These are phyloP conservation scores for Thraustotheca clavata DNA, from an alignment of 352 stramenopile species.

Conservation along the genomic window DNA sequence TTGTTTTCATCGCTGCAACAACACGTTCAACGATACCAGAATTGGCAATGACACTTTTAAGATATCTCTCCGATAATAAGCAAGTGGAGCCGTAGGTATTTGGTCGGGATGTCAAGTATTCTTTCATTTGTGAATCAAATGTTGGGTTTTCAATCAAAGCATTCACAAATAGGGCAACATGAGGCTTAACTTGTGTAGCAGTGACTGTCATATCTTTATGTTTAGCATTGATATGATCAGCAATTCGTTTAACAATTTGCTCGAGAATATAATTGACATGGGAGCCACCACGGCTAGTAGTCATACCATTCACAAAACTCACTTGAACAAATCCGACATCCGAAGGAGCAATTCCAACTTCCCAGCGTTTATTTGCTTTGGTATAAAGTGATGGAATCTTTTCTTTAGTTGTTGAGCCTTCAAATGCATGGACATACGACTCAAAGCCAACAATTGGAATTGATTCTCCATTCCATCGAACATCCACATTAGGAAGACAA, in stretches of 20 bases:
- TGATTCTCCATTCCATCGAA: constrained; percentile 88
- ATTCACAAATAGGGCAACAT: constrained; percentile 98
- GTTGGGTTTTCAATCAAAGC: constrained; percentile 98
- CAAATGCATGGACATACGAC: constrained; percentile 92
- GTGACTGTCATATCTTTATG: constrained; percentile 91
- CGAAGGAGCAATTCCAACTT: constrained; percentile 88
- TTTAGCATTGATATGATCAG: constrained; percentile 95
- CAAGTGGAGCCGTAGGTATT: constrained; percentile 85
- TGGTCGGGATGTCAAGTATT: constrained; percentile 93
- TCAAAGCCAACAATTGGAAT: constrained; percentile 92
- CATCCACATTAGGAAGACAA: constrained; percentile 87
- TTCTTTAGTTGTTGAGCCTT: constrained; percentile 50
- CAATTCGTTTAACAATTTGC: constrained; percentile 79
- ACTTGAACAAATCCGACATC: constrained; percentile 94
- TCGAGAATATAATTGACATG: constrained; percentile 91
- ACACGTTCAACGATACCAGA: constrained; percentile 93
- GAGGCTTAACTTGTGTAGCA: constrained; percentile 93
- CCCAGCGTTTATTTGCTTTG: constrained; percentile 92
- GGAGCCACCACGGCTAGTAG: constrained; percentile 92
- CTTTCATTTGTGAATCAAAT: constrained; percentile 99
- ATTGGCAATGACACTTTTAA: constrained; percentile 93
- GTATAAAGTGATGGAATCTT: constrained; percentile 87
- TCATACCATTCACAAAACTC: constrained; percentile 99
- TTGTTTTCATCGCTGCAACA: constrained; percentile 88
- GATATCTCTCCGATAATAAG: constrained; percentile 89